These are phyloP conservation scores for Vitis hybrid DNA, from an alignment of 177 flowering plant species.

Conservation along the genomic window DNA sequence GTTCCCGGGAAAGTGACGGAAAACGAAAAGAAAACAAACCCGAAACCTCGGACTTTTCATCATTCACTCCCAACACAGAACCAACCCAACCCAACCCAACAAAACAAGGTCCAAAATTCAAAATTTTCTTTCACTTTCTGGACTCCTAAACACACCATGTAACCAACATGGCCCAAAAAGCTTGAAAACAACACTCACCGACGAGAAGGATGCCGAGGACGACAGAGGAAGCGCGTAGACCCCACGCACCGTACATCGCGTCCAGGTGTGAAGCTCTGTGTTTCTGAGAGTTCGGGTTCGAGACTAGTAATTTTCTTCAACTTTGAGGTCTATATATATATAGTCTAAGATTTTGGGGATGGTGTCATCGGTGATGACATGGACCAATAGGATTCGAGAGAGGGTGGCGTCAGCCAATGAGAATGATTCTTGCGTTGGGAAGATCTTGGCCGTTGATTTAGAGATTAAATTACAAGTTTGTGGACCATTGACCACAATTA, in stretches of 20 bases:
- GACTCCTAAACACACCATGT: neutral
- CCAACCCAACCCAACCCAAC: no score
- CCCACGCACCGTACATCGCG: slow-evolving; percentile 25
- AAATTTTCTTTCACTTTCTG: neutral
- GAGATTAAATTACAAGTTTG: neutral
- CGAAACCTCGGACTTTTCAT: no score
- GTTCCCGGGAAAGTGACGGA: no score
- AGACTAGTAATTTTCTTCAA: neutral
- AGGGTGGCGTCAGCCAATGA: neutral
- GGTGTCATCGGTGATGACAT: slow-evolving; percentile 11
- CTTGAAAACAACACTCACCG: slow-evolving; percentile 17
- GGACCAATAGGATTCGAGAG: neutral
- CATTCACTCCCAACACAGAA: no score
- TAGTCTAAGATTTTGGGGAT: neutral
- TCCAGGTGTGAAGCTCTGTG: neutral
- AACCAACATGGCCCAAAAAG: neutral
- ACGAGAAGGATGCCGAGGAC: slow-evolving; percentile 23
- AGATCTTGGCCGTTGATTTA: slow-evolving; percentile 17
- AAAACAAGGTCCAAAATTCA: neutral
- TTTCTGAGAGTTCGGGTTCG: neutral
- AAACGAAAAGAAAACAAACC: no score
- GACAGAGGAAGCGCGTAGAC: slow-evolving; percentile 21
- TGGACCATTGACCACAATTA: neutral
- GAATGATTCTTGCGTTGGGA: slow-evolving; percentile 6
- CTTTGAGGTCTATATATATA: neutral